Evolutionary conservation across 2,329 filamentous ascomycete genomes (phyloP), one percentile per base, ranked within the genome.

Genomic region (Emergomyces orientalis): DNA sequence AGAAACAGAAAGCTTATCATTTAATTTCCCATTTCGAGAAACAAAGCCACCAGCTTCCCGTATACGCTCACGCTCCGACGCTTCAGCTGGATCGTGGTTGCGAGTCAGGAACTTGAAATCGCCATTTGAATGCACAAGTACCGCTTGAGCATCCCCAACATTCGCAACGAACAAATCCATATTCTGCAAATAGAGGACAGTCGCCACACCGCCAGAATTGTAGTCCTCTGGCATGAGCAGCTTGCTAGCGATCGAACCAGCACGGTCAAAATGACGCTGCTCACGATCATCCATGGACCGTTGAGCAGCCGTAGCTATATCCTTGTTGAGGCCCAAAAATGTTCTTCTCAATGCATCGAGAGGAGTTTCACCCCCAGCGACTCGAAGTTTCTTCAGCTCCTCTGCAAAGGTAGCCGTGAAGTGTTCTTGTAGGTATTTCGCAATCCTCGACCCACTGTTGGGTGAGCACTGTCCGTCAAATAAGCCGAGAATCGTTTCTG

Each of bases 31-130:
- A 73, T 96, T 93, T 58, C 94, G 87, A 22, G 93, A 97, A 11
- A 99, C 94, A 81, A 91, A 99, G 3, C 94, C 94, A 54, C 94
- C 94, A 17, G 93, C 93, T 72, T 96, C 91, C 47, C 94, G 88
- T 69, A 99, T 97, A 22, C 94, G 88, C 62, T 91, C 86, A 58
- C 94, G 84, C 76, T 99, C 94, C 27, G 79, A 81, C 0, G 88
- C 83, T 72, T 96, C 91, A 0, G 93, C 92, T 6, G 94, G 94
- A 71, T 97, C 92, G 73, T 99, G 94, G 74, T 95, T 97, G 63
- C 86, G 83, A 2, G 94, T 97, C 67, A 99, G 81, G 67, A 93
- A 87, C 70, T 87, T 87, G 75, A 94, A 85, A 30, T 87, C 85
- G 47, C 91, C 91, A 72, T 96, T 91, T 1, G 89, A 90, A 70